Conservation (phyloP, 2,329 filamentous ascomycete species). For the Epichloe uncinata region DNA sequence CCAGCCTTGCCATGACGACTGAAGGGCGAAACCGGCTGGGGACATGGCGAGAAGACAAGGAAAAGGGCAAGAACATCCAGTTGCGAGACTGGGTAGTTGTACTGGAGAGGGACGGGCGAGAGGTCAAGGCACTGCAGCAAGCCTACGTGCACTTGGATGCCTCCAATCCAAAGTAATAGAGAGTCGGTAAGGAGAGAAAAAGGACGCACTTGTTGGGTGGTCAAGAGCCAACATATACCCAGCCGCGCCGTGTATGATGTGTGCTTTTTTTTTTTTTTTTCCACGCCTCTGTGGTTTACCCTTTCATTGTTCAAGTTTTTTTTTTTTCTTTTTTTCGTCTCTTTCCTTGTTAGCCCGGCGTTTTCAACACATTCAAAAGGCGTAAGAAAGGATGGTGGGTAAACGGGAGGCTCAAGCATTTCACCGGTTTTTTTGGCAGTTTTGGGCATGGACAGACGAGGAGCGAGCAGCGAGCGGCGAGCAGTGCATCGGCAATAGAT, state of each 20-base stretch:
- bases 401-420: conserved; percentile 1
- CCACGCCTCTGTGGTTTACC: background rate
- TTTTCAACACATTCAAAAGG: conserved; percentile 3
- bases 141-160: conserved; percentile 41
- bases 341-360: conserved; percentile 2
- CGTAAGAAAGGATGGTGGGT: conserved; percentile 4
- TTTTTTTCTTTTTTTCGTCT: background rate
- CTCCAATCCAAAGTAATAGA: conserved; percentile 28
- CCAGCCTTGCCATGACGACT: conserved; percentile 33
- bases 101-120: conserved; percentile 64
- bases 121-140: conserved; percentile 47
- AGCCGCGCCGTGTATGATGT: conserved; percentile 1
- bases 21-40: conserved; percentile 53
- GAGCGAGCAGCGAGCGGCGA: background rate
- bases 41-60: conserved; percentile 65
- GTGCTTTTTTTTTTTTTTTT: background rate
- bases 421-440: background rate
- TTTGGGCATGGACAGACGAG: no score
- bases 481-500: background rate
- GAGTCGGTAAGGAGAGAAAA: background rate
- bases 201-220: background rate
- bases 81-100: conserved; percentile 70
- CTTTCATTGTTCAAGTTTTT: background rate
- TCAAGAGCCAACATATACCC: conserved; percentile 8
- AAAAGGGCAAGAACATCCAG: conserved; percentile 68